phyloP scores from a whole-genome alignment of 768 basidiomycete genomes.

The Lactifluus piperatus region DNA sequence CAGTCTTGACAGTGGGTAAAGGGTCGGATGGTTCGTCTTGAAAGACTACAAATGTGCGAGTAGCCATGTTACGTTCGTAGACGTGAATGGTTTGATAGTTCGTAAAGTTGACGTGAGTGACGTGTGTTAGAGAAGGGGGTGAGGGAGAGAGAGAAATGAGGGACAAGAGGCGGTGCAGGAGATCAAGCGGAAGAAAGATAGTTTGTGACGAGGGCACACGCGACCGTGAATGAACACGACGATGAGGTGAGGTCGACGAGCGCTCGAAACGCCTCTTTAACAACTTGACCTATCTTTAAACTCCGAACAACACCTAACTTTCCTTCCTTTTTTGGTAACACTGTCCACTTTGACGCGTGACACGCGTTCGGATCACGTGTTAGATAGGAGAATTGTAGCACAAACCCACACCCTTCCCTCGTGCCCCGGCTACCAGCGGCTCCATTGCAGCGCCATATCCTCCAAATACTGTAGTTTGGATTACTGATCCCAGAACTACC shows the following conservation, averaged over 20 bases:
- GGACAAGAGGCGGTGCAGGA: slow-evolving; percentile 14
- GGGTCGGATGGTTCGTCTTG: slow-evolving; percentile 42
- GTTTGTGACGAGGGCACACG: slow-evolving; percentile 10
- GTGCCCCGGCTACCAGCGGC: too few species aligned
- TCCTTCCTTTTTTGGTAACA: slow-evolving; percentile 12
- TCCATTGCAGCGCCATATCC: slow-evolving; percentile 1
- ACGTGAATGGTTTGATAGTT: slow-evolving; percentile 4
- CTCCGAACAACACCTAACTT: slow-evolving; percentile 12
- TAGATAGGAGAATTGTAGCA: background rate
- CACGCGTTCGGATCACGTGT: slow-evolving; percentile 20
- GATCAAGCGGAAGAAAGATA: slow-evolving; percentile 6
- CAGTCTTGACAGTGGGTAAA: slow-evolving; percentile 26
- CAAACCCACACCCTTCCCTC: background rate
- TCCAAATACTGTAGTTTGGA: background rate
- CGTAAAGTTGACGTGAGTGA: slow-evolving; percentile 17
- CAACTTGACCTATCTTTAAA: slow-evolving; percentile 12
- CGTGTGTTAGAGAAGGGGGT: slow-evolving; percentile 1
- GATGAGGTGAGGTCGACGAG: slow-evolving; percentile 13
- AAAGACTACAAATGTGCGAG: slow-evolving; percentile 55
- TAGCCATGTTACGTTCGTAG: slow-evolving; percentile 36
- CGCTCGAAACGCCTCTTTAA: too few species aligned
- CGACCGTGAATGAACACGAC: slow-evolving; percentile 13
- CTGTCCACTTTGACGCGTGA: slow-evolving; percentile 14
- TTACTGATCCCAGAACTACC: background rate
- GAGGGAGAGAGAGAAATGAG: background rate